Conservation (phyloP, 2,329 filamentous ascomycete species). For the Arthrobotrys entomopaga region DNA sequence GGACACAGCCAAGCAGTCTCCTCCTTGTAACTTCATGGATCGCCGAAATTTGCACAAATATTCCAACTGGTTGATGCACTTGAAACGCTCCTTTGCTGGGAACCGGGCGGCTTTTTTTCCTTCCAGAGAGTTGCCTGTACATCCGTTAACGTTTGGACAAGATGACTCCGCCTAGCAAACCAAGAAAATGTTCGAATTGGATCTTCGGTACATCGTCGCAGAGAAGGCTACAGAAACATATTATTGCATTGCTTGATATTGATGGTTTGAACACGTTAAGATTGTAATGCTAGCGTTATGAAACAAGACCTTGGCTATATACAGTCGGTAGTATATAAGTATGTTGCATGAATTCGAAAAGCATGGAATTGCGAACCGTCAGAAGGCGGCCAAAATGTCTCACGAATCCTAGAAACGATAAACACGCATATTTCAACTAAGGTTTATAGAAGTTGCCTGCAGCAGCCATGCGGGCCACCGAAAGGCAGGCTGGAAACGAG, state of each 20-base stretch:
- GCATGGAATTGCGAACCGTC: too few relatives aligned
- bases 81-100: slow-evolving; percentile 11
- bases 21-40: slow-evolving; percentile 34
- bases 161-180: slow-evolving; percentile 32
- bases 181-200: slow-evolving; percentile 22
- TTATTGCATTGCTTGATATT: too few relatives aligned
- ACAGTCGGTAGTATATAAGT: too few relatives aligned
- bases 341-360: too few relatives aligned
- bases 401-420: too few relatives aligned
- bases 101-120: slow-evolving; percentile 39
- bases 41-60: slow-evolving; percentile 34
- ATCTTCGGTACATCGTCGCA: slow-evolving; percentile 13
- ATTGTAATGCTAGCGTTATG: too few relatives aligned
- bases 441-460: slow-evolving; percentile 1
- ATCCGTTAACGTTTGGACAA: slow-evolving; percentile 24
- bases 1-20: slow-evolving; percentile 22
- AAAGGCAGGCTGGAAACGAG: too few relatives aligned
- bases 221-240: too few relatives aligned
- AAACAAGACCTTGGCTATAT: too few relatives aligned
- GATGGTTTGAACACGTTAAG: too few relatives aligned
- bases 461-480: too few relatives aligned
- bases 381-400: too few relatives aligned
- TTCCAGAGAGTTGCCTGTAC: slow-evolving; percentile 18
- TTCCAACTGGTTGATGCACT: slow-evolving; percentile 46
- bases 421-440: neutral